Evolutionary conservation across 495 filamentous ascomycete species (phyloP).

Genomic region (Acidomyces sp.): DNA sequence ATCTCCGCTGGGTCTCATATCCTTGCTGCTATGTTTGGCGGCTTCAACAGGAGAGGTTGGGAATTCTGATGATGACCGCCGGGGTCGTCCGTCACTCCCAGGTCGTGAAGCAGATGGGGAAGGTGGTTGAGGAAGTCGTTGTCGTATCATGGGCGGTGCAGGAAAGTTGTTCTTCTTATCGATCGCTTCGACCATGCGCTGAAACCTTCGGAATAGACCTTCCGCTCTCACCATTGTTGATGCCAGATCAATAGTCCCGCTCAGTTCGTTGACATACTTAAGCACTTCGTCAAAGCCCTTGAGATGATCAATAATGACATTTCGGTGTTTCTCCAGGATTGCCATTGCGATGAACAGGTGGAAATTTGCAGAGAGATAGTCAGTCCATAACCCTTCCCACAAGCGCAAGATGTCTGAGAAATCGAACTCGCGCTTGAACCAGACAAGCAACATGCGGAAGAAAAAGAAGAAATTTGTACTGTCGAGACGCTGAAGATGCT

Average conservation of each 20-base stretch:
- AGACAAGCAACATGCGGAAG: slow-evolving; percentile 95
- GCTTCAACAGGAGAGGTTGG: no score
- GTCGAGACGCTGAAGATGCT: slow-evolving; percentile 78
- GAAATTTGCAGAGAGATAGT: slow-evolving; percentile 74
- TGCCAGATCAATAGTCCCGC: slow-evolving; percentile 78
- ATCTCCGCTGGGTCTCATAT: not conserved
- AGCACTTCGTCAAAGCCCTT: slow-evolving; percentile 93
- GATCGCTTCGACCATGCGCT: slow-evolving; percentile 71
- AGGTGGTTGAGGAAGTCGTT: slow-evolving; percentile 30
- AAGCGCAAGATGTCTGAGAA: slow-evolving; percentile 76
- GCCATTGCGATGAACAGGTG: slow-evolving; percentile 90
- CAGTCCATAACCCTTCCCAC: slow-evolving; percentile 93
- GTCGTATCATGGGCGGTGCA: slow-evolving; percentile 42
- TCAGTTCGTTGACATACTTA: slow-evolving; percentile 96
- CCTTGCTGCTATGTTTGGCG: no score
- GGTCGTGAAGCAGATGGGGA: slow-evolving; percentile 13
- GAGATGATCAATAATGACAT: slow-evolving; percentile 88
- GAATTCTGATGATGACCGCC: slow-evolving; percentile 4
- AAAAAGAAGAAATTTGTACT: slow-evolving; percentile 99
- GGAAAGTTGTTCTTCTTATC: slow-evolving; percentile 81
- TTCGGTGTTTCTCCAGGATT: slow-evolving; percentile 87
- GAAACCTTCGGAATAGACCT: slow-evolving; percentile 73
- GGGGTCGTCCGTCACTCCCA: slow-evolving; percentile 13
- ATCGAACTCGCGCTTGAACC: slow-evolving; percentile 94
- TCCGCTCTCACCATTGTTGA: slow-evolving; percentile 78